These are phyloP conservation scores for Aspergillus vadensis DNA, from an alignment of 2,329 filamentous ascomycete genomes.

Conservation along the genomic window DNA sequence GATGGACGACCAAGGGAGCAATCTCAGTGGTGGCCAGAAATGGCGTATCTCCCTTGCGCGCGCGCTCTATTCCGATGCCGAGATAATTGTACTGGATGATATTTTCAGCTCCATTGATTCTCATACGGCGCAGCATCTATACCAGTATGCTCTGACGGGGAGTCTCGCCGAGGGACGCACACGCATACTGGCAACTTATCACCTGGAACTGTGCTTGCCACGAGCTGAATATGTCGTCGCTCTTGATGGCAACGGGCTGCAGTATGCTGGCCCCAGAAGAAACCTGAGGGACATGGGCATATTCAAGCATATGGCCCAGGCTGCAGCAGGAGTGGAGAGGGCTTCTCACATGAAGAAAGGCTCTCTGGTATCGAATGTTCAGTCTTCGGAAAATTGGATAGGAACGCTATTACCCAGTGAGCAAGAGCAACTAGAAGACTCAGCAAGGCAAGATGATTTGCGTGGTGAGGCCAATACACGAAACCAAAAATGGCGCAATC, in stretches of 20 bases:
- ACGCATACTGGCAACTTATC: constrained; percentile 3
- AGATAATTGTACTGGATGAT: constrained; percentile 1
- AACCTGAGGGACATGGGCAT: constrained; percentile 3
- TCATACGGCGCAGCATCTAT: constrained; percentile 6
- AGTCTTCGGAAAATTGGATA: not conserved
- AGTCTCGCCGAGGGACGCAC: constrained; percentile 2
- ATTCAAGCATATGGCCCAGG: constrained; percentile 1
- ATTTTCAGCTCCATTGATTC: constrained; percentile 9
- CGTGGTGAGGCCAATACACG: not conserved
- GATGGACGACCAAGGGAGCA: constrained; percentile 1
- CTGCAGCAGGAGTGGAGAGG: not conserved
- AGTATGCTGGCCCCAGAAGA: constrained; percentile 1
- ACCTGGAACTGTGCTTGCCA: constrained; percentile 4
- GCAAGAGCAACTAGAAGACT: not conserved
- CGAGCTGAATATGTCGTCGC: constrained; percentile 3
- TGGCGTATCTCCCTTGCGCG: constrained; percentile 2
- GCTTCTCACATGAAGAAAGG: not conserved
- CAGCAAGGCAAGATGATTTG: not conserved
- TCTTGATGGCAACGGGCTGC: not conserved
- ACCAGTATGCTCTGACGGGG: constrained; percentile 2
- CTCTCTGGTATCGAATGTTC: not conserved
- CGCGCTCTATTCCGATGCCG: not conserved
- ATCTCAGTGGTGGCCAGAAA: constrained; percentile 4
- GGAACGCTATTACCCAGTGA: not conserved
- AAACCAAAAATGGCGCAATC: constrained; percentile 2